Conservation (phyloP, 2,329 filamentous ascomycete species). For the Alternaria hordeiaustralica region DNA sequence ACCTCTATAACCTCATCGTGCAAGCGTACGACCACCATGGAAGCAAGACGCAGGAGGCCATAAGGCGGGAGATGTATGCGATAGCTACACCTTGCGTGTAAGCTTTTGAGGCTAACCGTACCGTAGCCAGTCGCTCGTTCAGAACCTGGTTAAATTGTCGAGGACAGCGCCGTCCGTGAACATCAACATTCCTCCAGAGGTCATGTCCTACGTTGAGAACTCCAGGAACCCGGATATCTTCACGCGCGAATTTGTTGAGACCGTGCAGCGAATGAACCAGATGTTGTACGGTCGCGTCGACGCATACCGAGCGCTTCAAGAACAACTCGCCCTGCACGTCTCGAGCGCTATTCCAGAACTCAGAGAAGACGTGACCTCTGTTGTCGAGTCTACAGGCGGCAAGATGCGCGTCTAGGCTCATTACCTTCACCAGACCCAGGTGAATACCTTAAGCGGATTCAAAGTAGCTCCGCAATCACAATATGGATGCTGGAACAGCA, state of each 20-base stretch:
- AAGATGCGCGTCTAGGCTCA: slow-evolving; percentile 21
- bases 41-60: slow-evolving; percentile 61
- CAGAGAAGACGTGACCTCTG: slow-evolving; percentile 58
- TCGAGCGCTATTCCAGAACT: slow-evolving; percentile 64
- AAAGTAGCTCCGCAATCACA: not conserved
- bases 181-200: slow-evolving; percentile 65
- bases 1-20: slow-evolving; percentile 65
- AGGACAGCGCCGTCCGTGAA: slow-evolving; percentile 56
- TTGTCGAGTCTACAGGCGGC: slow-evolving; percentile 57
- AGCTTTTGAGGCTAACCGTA: not conserved
- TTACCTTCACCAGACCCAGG: not conserved
- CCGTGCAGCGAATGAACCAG: slow-evolving; percentile 68
- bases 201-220: slow-evolving; percentile 67
- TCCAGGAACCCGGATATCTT: slow-evolving; percentile 72
- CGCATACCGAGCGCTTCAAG: slow-evolving; percentile 64
- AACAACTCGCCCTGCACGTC: slow-evolving; percentile 65
- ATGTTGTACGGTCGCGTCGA: slow-evolving; percentile 66
- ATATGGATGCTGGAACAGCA: not conserved
- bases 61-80: slow-evolving; percentile 63
- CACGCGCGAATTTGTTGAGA: slow-evolving; percentile 69
- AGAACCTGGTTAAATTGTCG: slow-evolving; percentile 61
- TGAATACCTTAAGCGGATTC: not conserved
- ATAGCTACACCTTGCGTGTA: not conserved
- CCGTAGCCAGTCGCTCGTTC: slow-evolving; percentile 58
- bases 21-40: slow-evolving; percentile 68